These are phyloP conservation scores for Leishmania gerbilli DNA, from an alignment of 208 protist species.

Conservation along the genomic window DNA sequence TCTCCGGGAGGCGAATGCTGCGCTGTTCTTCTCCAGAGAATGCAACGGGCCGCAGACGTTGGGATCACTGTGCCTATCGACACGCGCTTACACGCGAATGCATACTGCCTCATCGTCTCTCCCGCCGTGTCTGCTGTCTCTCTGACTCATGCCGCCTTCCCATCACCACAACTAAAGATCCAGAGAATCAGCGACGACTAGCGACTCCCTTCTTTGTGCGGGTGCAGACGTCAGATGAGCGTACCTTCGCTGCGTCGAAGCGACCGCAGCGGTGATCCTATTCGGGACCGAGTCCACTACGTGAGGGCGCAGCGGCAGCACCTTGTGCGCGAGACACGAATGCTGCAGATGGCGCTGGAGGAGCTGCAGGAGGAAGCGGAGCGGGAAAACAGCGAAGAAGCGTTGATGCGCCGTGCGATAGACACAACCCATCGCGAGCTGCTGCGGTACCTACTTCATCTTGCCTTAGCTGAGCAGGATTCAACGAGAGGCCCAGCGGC, in stretches of 20 bases:
- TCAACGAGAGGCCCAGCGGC: not conserved
- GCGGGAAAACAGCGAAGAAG: not conserved
- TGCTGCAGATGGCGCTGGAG: conserved; percentile 26
- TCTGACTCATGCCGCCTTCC: not conserved
- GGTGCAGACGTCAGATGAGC: not conserved
- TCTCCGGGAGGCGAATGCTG: not conserved
- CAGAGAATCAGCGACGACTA: not conserved
- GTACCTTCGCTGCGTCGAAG: not conserved
- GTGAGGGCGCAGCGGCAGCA: conserved; percentile 10
- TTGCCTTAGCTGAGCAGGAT: not conserved
- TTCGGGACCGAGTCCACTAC: not conserved
- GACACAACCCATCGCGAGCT: conserved; percentile 4
- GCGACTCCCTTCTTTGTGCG: not conserved
- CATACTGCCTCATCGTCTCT: not conserved
- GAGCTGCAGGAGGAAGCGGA: conserved; percentile 21
- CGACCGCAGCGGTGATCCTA: not conserved
- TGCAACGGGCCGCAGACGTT: not conserved
- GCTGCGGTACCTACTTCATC: conserved; percentile 7
- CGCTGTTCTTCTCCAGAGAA: not conserved
- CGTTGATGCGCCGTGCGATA: not conserved
- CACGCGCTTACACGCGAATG: not conserved
- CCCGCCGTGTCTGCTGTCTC: not conserved
- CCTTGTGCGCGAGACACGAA: conserved; percentile 18
- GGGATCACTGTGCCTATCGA: not conserved
- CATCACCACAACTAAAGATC: not conserved